These are phyloP conservation scores for Salix suchowensis DNA, from an alignment of 345 rosid species.

Conservation along the genomic window DNA sequence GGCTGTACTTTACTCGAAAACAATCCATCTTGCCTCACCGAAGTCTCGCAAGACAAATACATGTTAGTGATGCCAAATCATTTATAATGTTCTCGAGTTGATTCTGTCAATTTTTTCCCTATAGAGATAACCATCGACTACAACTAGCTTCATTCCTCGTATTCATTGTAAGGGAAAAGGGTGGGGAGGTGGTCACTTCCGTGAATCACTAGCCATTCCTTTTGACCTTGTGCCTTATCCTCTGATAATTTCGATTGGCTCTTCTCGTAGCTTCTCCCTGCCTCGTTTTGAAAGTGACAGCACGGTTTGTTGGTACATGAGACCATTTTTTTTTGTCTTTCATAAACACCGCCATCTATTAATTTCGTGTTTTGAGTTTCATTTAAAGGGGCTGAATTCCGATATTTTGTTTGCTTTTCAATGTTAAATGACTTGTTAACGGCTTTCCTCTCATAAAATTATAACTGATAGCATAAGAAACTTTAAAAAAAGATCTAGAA, in stretches of 20 bases:
- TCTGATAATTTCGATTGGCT: background rate
- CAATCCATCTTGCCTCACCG: background rate
- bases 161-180: background rate
- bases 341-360: conserved; percentile 6
- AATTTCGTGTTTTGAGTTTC: background rate
- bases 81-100: conserved; percentile 13
- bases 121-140: background rate
- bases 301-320: background rate
- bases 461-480: background rate
- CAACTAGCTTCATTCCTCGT: background rate
- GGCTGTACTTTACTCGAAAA: background rate
- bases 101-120: background rate
- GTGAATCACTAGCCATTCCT: conserved; percentile 19
- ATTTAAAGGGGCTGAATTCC: background rate
- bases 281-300: conserved; percentile 26
- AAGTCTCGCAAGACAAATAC: background rate
- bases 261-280: background rate
- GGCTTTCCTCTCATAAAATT: background rate
- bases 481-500: background rate
- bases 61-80: conserved; percentile 5
- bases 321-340: background rate
- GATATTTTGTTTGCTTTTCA: background rate
- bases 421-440: background rate
- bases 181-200: conserved; percentile 2
- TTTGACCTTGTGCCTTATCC: conserved; percentile 16